Evolutionary conservation across 371 early-diverging fungal species (phyloP).

Genomic region (Rhizopus stolonifer): DNA sequence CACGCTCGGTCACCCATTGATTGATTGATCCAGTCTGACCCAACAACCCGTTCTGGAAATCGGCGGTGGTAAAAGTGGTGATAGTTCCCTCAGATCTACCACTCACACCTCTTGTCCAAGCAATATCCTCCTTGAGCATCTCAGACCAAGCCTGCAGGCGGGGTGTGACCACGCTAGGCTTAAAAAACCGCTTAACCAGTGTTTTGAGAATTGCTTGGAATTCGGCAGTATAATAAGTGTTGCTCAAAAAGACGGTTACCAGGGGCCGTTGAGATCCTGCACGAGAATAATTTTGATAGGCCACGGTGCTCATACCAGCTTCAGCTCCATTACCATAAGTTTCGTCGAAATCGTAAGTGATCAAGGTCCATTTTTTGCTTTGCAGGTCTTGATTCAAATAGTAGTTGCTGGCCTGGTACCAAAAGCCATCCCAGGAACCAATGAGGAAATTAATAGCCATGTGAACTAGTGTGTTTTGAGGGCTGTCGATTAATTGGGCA

Average conservation of each 20-base stretch:
- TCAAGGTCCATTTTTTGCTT: conserved; percentile 49
- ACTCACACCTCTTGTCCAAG: conserved; percentile 46
- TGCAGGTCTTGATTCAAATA: conserved; percentile 49
- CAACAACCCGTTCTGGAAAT: conserved; percentile 42
- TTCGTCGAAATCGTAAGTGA: conserved; percentile 60
- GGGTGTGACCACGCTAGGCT: conserved; percentile 47
- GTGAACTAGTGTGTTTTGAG: conserved; percentile 38
- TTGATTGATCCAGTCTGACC: conserved; percentile 29
- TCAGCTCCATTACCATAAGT: conserved; percentile 46
- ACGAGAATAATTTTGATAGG: conserved; percentile 42
- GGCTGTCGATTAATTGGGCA: conserved; percentile 32
- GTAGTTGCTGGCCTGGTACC: conserved; percentile 53
- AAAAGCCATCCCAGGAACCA: conserved; percentile 55
- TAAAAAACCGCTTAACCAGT: conserved; percentile 52
- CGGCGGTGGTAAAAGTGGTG: conserved; percentile 34
- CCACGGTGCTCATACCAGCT: conserved; percentile 34
- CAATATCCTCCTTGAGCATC: conserved; percentile 55
- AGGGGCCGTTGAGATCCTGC: conserved; percentile 36
- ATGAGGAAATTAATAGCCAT: conserved; percentile 53
- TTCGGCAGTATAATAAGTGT: conserved; percentile 39
- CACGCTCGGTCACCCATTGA: conserved; percentile 38
- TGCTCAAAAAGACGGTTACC: conserved; percentile 38
- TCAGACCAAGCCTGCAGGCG: conserved; percentile 48
- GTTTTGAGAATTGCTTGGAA: conserved; percentile 56
- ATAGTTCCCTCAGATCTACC: conserved; percentile 46